phyloP scores from a whole-genome alignment of 495 filamentous ascomycete genomes.

The Pyrenula aspistea region DNA sequence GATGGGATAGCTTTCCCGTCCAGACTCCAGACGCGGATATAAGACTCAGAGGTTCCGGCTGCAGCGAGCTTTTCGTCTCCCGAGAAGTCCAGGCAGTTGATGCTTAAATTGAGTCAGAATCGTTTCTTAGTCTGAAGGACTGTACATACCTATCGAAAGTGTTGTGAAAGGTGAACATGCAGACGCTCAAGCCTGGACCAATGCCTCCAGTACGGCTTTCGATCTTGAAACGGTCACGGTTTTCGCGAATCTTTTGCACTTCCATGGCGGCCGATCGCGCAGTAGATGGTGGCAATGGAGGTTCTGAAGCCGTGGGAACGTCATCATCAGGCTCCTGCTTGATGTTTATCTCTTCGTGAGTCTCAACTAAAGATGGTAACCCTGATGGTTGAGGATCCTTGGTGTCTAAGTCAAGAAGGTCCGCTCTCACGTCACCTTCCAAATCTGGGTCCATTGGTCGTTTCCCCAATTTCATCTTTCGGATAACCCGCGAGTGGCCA shows the following conservation, averaged over 20 bases:
- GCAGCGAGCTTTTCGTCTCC: conserved; percentile 76
- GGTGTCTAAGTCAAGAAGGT: conserved; percentile 68
- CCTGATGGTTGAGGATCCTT: conserved; percentile 55
- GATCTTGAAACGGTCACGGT: conserved; percentile 78
- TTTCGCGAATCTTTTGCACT: conserved; percentile 87
- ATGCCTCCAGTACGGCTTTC: conserved; percentile 68
- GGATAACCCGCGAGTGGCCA: conserved; percentile 31
- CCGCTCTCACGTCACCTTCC: conserved; percentile 68
- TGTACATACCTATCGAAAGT: conserved; percentile 72
- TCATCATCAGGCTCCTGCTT: conserved; percentile 87
- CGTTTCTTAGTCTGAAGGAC: conserved; percentile 17
- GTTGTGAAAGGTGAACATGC: conserved; percentile 98
- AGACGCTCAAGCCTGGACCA: conserved; percentile 69
- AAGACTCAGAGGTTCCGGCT: conserved; percentile 80
- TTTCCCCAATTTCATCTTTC: conserved; percentile 62
- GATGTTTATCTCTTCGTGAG: conserved; percentile 68
- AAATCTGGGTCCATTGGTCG: conserved; percentile 69
- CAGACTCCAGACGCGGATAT: conserved; percentile 84
- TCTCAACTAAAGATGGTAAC: conserved; percentile 53
- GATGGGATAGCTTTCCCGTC: conserved; percentile 57
- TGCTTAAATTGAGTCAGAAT: too few relatives aligned
- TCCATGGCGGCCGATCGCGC: conserved; percentile 87
- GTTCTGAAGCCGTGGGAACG: conserved; percentile 57
- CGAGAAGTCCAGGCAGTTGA: conserved; percentile 88
- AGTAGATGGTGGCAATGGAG: conserved; percentile 75